A percentile compares a stretch with the other conserved stretches of the same genome.
Conservation (phyloP, 371 early-diverging fungal genomes). For the Mortierella sp. region DNA sequence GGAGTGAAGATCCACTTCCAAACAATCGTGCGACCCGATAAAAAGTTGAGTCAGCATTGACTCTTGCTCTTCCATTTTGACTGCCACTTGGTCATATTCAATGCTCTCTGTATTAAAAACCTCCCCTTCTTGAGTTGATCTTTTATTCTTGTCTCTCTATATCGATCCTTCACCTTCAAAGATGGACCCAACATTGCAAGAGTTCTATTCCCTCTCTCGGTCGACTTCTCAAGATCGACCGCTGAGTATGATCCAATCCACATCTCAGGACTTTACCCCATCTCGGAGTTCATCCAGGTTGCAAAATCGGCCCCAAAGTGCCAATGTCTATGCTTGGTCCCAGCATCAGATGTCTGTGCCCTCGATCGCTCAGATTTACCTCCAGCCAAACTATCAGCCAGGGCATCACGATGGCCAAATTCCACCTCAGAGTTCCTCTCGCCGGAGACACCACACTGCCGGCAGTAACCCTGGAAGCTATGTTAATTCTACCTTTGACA, state of each 20-base stretch:
- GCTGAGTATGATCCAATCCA: background rate
- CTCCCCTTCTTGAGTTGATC: background rate
- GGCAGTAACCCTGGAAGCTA: slow-evolving; percentile 2
- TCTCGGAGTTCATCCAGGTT: slow-evolving; percentile 16
- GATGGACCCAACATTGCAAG: slow-evolving; percentile 47
- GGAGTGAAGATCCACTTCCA: slow-evolving; percentile 5
- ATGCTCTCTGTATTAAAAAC: background rate
- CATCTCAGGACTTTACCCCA: slow-evolving; percentile 22
- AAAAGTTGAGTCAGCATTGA: too few species aligned
- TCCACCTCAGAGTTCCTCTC: background rate
- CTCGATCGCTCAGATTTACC: slow-evolving; percentile 30
- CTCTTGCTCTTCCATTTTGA: background rate
- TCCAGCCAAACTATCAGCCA: slow-evolving; percentile 15
- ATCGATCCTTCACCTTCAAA: background rate
- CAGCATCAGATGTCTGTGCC: slow-evolving; percentile 31
- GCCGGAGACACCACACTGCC: slow-evolving; percentile 22
- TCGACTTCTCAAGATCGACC: slow-evolving; percentile 34
- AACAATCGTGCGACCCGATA: background rate
- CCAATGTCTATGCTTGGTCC: slow-evolving; percentile 19
- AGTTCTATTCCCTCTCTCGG: slow-evolving; percentile 44
- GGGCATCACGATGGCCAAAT: background rate
- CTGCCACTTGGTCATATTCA: too few species aligned
- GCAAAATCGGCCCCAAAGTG: slow-evolving; percentile 10
- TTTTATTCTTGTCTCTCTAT: background rate
- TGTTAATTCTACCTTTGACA: background rate